These are phyloP conservation scores for Eimeria sp. DNA, from an alignment of 169 alveolate genomes.

Conservation along the genomic window DNA sequence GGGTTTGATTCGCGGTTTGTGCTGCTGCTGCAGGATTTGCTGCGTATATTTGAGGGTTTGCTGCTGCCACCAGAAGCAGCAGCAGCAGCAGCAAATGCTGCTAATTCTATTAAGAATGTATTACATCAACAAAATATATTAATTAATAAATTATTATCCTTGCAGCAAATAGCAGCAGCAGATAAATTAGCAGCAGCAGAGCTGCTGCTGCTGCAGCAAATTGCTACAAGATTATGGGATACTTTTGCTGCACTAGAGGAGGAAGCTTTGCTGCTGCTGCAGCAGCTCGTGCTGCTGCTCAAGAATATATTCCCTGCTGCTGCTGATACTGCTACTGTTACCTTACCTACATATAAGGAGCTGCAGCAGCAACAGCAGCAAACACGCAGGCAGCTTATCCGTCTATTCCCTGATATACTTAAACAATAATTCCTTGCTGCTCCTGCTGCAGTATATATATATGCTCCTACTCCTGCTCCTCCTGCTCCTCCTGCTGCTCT, in stretches of 20 bases:
- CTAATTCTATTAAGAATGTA: not conserved
- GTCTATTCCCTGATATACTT: not conserved
- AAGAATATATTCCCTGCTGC: not conserved
- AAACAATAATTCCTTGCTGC: not conserved
- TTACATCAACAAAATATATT: not conserved
- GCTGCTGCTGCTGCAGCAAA: not conserved
- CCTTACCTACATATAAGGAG: no score
- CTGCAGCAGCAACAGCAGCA: slow-evolving; percentile 1
- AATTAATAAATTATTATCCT: not conserved
- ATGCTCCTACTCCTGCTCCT: no score
- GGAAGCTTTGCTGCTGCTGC: slow-evolving; percentile 1
- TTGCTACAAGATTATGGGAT: not conserved
- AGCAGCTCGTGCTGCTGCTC: not conserved
- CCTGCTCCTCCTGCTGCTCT: no score
- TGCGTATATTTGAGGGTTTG: not conserved
- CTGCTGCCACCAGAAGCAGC: slow-evolving; percentile 8
- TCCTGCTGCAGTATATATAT: slow-evolving; percentile 9
- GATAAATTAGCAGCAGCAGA: not conserved
- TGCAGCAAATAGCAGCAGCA: not conserved
- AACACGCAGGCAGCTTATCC: no score
- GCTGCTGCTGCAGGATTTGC: not conserved
- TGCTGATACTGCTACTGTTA: no score
- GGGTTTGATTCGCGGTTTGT: not conserved
- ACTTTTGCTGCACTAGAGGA: not conserved
- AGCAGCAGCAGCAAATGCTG: not conserved